Evolutionary conservation across 108 stramenopile species (phyloP), one percentile per base, ranked within the genome.

Genomic region (Stephanodiscus triporus): DNA sequence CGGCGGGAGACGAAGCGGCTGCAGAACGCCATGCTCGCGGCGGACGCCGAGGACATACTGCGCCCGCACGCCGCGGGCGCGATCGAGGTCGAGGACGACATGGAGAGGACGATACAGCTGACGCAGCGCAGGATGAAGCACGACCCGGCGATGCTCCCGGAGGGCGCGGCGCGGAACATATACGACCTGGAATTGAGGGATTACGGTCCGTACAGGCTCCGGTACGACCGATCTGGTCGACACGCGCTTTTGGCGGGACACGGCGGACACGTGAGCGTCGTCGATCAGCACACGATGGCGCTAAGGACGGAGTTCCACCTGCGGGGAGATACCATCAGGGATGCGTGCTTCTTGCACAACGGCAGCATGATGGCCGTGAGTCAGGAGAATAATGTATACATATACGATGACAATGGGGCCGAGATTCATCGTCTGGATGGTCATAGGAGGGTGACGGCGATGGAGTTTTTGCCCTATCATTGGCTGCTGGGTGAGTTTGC

Each of bases 391-490:
- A 94, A 97, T 78, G 94, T 91, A 9, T 98, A 91, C 81, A 95
- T 99, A 71, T 99, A 99, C 78, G 97, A 99, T 80, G 79, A 96
- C 34, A 68, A 80, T 17, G 99, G 99, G 3, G 89, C 85, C 9
- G 99, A 99, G 89, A 83, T 99, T 36, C 99, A 99, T 75, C 75
- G 92, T 43, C 66, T 99, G 73, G 81, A 82, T 22, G 76, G 89
- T 20, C 96, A 98, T 76, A 62, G 78, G 45, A 92, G 93, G 63
- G 95, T 97, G 0, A 70, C 85, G 27, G 77, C 80, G n/a, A 61
- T 99, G 70, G 84, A 94, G 61, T 99, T 95, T 74, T 73, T 99
- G 49, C 99, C 99, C 0, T 95, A 98, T 84, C 99, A 99, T 84
- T 98, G 97, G 89, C 64, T 99, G 73, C 77, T 99, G 55, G 85